Base-by-base conservation (phyloP, 2,329 filamentous ascomycete species). In the Claviceps quebecensis region DNA sequence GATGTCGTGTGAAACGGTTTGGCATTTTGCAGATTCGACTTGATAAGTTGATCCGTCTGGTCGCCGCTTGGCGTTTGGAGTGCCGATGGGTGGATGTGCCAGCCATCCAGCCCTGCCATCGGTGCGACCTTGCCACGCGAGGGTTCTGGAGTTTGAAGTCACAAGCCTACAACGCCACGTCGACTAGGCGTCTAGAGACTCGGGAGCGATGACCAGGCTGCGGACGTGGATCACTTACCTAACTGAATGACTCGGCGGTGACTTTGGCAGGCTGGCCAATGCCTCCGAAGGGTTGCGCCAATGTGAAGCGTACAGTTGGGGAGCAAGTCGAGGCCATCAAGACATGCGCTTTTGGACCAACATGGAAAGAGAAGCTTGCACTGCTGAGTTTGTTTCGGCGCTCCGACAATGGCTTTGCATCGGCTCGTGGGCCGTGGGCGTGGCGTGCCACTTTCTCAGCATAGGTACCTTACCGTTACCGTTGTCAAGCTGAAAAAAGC, bases 51-150 rank as follows among this genome's bases (percentile, higher is more conserved):
- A 44, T 23, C 1, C 26, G n/a, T 49, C 47, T 36, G 19, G n/a
- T 34, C 11, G n/a, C 34, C 6, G 29, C 14, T 29, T 19, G 8
- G 19, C 39, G 39, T 34, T 9, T 44, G 39, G 29, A 45, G 48
- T 38, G 48, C 48, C 48, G 48, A 40, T 45, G 40, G 26, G 29
- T 38, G 26, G 26, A 17, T 36, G 29, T 44, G 26, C 23, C 5
- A 5, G 23, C 22, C 23, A 23, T 14, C 48, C 17, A 26, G 48
- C 19, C 43, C n/a, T 49, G 44, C 26, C 41, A 48, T 53, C n/a
- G 19, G 51, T 51, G 49, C 49, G 47, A 50, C 49, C 44, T 55
- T 50, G 53, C 19, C 56, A 57, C 55, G 56, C 56, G 56, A 57
- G 48, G 47, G 8, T 4, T 29, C 26, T 29, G 7, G 23, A 26